A percentile compares a stretch with the other conserved stretches of the same genome.
phyloP scores from a whole-genome alignment of 169 alveolate species.

The Cryptosporidium sp. region DNA sequence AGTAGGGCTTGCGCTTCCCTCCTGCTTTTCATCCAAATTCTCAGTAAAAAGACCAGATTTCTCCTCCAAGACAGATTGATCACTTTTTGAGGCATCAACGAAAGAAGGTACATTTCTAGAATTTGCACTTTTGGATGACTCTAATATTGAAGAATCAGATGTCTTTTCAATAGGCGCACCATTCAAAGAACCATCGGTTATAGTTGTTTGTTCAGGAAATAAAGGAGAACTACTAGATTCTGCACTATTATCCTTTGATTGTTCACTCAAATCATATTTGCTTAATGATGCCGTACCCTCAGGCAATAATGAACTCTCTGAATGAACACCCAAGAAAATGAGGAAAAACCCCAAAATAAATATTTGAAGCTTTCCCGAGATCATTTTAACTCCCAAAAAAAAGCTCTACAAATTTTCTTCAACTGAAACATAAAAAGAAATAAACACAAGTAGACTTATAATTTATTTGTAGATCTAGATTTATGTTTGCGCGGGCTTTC shows the following conservation, averaged over 20 bases:
- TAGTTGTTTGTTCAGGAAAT: background rate
- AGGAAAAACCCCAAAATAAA: conserved; percentile 27
- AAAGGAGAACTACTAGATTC: conserved; percentile 2
- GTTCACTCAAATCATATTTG: background rate
- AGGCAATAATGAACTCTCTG: background rate
- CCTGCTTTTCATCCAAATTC: background rate
- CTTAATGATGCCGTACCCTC: background rate
- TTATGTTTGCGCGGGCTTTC: conserved; percentile 58
- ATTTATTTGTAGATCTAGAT: conserved; percentile 71
- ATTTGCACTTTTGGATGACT: background rate
- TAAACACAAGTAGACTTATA: conserved; percentile 49
- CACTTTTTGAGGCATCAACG: background rate
- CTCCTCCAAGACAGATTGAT: background rate
- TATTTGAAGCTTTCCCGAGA: conserved; percentile 37
- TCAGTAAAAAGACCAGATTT: background rate
- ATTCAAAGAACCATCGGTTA: background rate
- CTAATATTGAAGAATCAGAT: background rate
- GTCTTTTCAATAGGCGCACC: background rate
- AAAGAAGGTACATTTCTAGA: background rate
- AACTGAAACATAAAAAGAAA: conserved; percentile 11
- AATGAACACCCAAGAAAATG: background rate
- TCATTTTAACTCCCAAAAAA: conserved; percentile 49
- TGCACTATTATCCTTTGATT: background rate
- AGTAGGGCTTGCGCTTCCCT: background rate
- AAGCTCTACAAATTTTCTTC: background rate